phyloP scores from a whole-genome alignment of 129 eudicot species.

The Pseudognaphalium luteoalbum region DNA sequence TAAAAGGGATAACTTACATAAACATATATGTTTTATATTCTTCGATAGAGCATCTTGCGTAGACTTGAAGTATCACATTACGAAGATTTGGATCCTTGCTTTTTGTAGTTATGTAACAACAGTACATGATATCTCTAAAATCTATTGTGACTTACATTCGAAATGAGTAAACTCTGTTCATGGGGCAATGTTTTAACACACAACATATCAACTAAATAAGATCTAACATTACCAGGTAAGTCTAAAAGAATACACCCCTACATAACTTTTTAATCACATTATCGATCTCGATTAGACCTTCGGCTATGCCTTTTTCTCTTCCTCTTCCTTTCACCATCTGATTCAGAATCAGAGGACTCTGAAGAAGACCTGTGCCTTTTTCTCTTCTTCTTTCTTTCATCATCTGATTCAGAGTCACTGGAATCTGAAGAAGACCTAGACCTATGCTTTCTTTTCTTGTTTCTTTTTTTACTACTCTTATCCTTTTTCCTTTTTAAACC shows the following conservation, averaged over 20 bases:
- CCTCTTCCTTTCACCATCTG: slow-evolving; percentile 51
- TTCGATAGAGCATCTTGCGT: slow-evolving; percentile 18
- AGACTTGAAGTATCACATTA: slow-evolving; percentile 18
- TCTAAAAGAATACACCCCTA: not conserved
- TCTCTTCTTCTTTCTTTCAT: slow-evolving; percentile 35
- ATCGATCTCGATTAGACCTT: slow-evolving; percentile 40
- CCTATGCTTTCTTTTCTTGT: slow-evolving; percentile 27
- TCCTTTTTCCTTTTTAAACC: slow-evolving; percentile 36
- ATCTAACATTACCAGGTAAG: not conserved
- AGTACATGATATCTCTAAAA: not conserved
- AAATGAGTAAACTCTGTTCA: not conserved
- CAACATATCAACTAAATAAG: not conserved
- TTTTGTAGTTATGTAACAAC: not conserved
- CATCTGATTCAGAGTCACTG: slow-evolving; percentile 28
- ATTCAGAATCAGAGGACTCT: slow-evolving; percentile 65
- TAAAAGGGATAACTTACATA: slow-evolving; percentile 15
- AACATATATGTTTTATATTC: slow-evolving; percentile 22
- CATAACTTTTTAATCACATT: slow-evolving; percentile 2
- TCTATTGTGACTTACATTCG: not conserved
- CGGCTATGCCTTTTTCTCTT: slow-evolving; percentile 61
- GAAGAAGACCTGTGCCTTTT: slow-evolving; percentile 60
- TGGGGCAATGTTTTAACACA: not conserved
- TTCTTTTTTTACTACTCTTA: slow-evolving; percentile 49
- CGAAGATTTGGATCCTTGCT: slow-evolving; percentile 3
- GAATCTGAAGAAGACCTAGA: slow-evolving; percentile 12